Evolutionary conservation across 2,329 filamentous ascomycete genomes (phyloP).

Genomic region (Penicillium sp.): DNA sequence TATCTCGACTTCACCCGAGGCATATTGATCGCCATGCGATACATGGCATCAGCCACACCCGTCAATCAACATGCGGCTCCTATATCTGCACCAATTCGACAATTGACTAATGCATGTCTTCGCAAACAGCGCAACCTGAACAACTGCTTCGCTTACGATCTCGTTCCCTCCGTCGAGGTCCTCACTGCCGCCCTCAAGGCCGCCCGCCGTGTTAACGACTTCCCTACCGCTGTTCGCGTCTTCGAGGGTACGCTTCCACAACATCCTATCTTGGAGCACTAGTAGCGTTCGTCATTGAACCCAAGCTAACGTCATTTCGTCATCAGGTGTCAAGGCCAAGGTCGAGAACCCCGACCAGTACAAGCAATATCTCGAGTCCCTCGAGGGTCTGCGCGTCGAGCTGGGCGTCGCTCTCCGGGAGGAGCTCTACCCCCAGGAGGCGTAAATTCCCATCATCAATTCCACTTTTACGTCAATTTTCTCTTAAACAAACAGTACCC

Average conservation of each 20-base stretch:
- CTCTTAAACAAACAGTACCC: conserved; percentile 18
- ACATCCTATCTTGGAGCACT: not conserved
- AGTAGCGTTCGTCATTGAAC: not conserved
- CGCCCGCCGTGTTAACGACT: conserved; percentile 95
- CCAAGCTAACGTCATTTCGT: conserved; percentile 3
- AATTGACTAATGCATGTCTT: conserved; percentile 13
- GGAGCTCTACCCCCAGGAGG: conserved; percentile 73
- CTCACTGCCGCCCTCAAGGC: conserved; percentile 89
- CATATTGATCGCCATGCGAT: conserved; percentile 21
- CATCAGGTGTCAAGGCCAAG: conserved; percentile 92
- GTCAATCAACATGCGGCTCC: conserved; percentile 1
- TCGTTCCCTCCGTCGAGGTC: conserved; percentile 91
- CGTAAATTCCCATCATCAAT: conserved; percentile 34
- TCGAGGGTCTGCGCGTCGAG: conserved; percentile 90
- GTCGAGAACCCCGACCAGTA: conserved; percentile 98
- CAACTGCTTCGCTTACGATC: conserved; percentile 99
- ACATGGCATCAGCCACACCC: conserved; percentile 12
- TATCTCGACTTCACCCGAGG: conserved; percentile 14
- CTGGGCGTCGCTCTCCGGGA: conserved; percentile 89
- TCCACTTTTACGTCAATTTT: conserved; percentile 27
- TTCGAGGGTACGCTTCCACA: conserved; percentile 77
- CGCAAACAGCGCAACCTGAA: conserved; percentile 78
- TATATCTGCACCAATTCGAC: not conserved
- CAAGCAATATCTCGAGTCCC: conserved; percentile 89
- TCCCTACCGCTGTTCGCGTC: conserved; percentile 93